Conservation (phyloP, 306 rosid genomes). For the Amphicarpaea edgeworthii region DNA sequence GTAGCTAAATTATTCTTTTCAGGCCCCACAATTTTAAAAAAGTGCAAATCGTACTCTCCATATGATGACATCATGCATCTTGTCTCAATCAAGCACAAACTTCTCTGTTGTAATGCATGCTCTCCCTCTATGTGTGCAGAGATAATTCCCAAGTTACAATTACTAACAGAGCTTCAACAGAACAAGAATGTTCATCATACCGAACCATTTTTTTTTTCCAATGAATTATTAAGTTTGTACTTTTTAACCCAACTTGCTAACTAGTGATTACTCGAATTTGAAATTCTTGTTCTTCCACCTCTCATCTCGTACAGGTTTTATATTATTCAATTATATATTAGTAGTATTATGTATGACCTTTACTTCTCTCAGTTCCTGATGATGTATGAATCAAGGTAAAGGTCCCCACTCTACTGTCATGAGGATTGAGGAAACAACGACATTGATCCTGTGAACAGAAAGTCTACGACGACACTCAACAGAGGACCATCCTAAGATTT, state of each 20-base stretch:
- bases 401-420: conserved; percentile 10
- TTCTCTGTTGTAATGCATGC: conserved; percentile 11
- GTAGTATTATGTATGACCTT: neutral
- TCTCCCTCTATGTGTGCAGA: neutral
- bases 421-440: conserved; percentile 17
- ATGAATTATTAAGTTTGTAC: neutral
- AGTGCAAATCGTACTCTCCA: conserved; percentile 27
- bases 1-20: conserved; percentile 32
- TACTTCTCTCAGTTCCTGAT: neutral
- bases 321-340: neutral
- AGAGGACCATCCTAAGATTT: conserved; percentile 19
- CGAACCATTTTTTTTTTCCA: neutral
- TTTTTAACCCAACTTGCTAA: neutral
- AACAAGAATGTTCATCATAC: conserved; percentile 12
- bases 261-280: neutral
- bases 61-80: conserved; percentile 43
- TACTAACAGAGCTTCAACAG: neutral
- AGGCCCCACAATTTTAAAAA: conserved; percentile 30
- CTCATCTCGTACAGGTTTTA: neutral
- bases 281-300: neutral
- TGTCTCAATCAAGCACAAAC: conserved; percentile 35
- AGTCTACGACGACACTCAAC: neutral
- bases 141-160: neutral
- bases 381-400: neutral
- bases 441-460: conserved; percentile 2